Base-by-base conservation (phyloP, 1,139 yeast genomes). In the Pichia sp. region DNA sequence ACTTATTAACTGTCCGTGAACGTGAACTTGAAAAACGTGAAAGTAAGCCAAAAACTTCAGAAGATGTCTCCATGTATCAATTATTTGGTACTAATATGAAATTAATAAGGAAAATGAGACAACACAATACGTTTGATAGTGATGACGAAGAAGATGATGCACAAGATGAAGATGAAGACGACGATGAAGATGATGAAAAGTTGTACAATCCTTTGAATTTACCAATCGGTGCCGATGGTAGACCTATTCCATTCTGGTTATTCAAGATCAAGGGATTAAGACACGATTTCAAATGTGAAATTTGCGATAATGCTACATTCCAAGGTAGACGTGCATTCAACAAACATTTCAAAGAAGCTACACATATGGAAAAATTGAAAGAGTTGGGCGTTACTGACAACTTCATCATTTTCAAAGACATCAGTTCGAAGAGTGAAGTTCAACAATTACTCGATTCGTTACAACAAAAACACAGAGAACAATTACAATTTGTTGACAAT, bases 231-330 rank as follows among this genome's bases (percentile, higher is more conserved):
- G 77, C 88, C 32, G 96, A 91, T 65, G 98, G 98, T 0, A 77
- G 77, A 36, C 97, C 98, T 0, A 89, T 93, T 34, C 99, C 99
- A 1, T 81, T 75, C 50, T 93, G 99, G 99, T 70, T 93, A 27
- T 91, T 82, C 73, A 93, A 91, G 63, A 71, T 90, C 32, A 93
- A 89, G 59, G 99, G 99, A 0, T 71, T 91, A 12, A 89, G 87
- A 49, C 77, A 79, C 45, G 79, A 77, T 44, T 88, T 81, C 58
- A 63, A 69, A 2, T 93, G 99, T 67, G 97, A 94, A 63, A 78
- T 93, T 5, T 93, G 99, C 63, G 96, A 96, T 2, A 83, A 88
- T 59, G 66, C 70, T 36, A 70, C 71, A 8, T 93, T 85, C 67
- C 79, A 79, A 59, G 99, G 99, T 2, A 73, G 96, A 20, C 71